A percentile compares a stretch with the other conserved stretches of the same genome.
Evolutionary conservation across 2,329 filamentous ascomycete species (phyloP).

Genomic region (Aureobasidium pullulans): DNA sequence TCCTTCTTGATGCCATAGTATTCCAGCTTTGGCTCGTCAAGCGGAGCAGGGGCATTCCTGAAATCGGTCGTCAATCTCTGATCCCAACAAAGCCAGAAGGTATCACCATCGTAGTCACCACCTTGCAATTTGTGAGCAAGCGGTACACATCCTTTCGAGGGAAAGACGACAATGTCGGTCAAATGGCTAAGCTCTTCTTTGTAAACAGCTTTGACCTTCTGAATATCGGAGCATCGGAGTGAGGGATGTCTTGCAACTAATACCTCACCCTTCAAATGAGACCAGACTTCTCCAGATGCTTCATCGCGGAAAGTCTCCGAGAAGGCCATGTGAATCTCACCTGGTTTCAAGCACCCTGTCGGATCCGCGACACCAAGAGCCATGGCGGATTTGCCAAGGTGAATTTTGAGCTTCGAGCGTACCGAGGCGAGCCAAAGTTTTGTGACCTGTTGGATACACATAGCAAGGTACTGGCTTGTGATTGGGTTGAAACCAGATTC

Average conservation of each 20-base stretch:
- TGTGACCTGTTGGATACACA: constrained; percentile 40
- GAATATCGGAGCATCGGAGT: constrained; percentile 64
- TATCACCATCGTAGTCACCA: constrained; percentile 75
- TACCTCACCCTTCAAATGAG: constrained; percentile 51
- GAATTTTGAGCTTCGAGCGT: constrained; percentile 14
- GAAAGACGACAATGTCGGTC: constrained; percentile 75
- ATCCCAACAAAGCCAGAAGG: constrained; percentile 71
- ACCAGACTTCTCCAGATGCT: constrained; percentile 46
- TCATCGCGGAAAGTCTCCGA: constrained; percentile 52
- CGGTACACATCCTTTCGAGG: constrained; percentile 52
- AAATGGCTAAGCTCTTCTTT: constrained; percentile 57
- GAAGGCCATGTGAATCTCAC: constrained; percentile 62
- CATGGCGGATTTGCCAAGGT: constrained; percentile 45
- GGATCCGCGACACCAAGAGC: constrained; percentile 65
- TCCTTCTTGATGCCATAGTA: constrained; percentile 46
- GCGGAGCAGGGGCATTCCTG: constrained; percentile 48
- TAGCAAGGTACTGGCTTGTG: constrained; percentile 18
- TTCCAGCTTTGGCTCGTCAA: constrained; percentile 37
- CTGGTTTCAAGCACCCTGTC: constrained; percentile 49
- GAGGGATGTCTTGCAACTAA: constrained; percentile 64
- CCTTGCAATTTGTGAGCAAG: constrained; percentile 67
- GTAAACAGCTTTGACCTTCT: constrained; percentile 48
- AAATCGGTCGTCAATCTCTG: constrained; percentile 59
- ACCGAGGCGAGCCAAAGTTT: constrained; percentile 48
- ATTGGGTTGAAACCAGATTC: constrained; percentile 31